Conservation (phyloP, 306 rosid genomes). For the Acacia crassicarpa region DNA sequence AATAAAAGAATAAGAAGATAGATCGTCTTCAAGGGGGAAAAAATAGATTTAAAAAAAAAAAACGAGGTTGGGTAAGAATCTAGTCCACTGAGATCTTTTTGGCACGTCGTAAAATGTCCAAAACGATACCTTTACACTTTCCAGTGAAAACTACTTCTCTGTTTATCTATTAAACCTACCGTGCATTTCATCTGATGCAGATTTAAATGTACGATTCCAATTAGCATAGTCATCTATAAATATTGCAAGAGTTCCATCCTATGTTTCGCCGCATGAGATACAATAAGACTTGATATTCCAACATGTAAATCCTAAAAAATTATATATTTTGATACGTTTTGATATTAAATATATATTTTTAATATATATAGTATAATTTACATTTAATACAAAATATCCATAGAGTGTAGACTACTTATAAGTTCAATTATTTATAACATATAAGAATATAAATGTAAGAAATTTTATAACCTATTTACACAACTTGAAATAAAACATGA, state of each 20-base stretch:
- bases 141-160: constrained; percentile 30
- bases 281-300: too few species aligned
- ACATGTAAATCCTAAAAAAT: too few species aligned
- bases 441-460: too few species aligned
- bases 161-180: not conserved
- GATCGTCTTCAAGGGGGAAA: constrained; percentile 12
- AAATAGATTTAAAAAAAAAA: constrained; percentile 31
- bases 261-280: too few species aligned
- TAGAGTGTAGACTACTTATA: too few species aligned
- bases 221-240: constrained; percentile 16
- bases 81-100: constrained; percentile 46
- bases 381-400: too few species aligned
- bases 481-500: too few species aligned
- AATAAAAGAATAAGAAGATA: not conserved
- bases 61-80: constrained; percentile 40
- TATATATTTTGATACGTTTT: too few species aligned
- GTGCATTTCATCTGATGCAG: not conserved
- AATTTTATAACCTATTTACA: too few species aligned
- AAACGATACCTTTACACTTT: constrained; percentile 31
- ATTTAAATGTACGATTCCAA: constrained; percentile 25
- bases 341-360: too few species aligned
- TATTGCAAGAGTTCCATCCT: not conserved
- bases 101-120: constrained; percentile 41
- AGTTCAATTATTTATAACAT: too few species aligned
- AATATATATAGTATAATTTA: too few species aligned